Evolutionary conservation across 2,329 filamentous ascomycete genomes (phyloP).

Genomic region (Hypomyces rosellus): DNA sequence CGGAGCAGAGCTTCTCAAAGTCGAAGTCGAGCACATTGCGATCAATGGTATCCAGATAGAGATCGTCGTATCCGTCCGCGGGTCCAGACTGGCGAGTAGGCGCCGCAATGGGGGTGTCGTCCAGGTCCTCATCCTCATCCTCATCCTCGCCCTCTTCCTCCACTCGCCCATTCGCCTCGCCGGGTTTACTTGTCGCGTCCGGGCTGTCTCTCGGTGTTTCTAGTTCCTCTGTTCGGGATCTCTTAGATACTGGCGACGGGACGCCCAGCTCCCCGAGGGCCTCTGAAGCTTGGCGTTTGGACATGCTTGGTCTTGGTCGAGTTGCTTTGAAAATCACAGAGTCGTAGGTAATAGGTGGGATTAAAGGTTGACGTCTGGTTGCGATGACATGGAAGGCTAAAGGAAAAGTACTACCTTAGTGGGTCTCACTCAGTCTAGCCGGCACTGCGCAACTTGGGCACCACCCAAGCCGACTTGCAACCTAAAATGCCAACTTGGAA

Average conservation of each 20-base stretch:
- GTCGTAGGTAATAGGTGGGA: no score
- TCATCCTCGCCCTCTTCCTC: slow-evolving; percentile 27
- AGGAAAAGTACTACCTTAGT: slow-evolving; percentile 8
- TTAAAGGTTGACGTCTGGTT: no score
- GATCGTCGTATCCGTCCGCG: slow-evolving; percentile 82
- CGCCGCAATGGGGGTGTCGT: slow-evolving; percentile 32
- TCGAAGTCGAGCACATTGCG: slow-evolving; percentile 92
- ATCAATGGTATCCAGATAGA: slow-evolving; percentile 96
- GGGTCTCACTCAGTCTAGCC: background rate
- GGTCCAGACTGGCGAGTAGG: slow-evolving; percentile 68
- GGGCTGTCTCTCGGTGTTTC: slow-evolving; percentile 32
- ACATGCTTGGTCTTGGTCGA: slow-evolving; percentile 30
- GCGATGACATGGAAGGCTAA: slow-evolving; percentile 9
- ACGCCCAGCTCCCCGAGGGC: slow-evolving; percentile 52
- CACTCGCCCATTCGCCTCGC: slow-evolving; percentile 19
- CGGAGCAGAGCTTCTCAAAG: slow-evolving; percentile 96
- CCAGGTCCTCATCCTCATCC: slow-evolving; percentile 35
- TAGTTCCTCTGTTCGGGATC: slow-evolving; percentile 45
- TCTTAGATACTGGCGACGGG: slow-evolving; percentile 54
- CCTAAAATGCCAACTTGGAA: background rate
- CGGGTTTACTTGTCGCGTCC: slow-evolving; percentile 28
- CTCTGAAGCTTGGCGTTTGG: slow-evolving; percentile 56
- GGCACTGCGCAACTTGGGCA: background rate
- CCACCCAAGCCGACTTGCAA: background rate
- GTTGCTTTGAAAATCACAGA: background rate